phyloP scores from a whole-genome alignment of 768 basidiomycete genomes.

The Pholiota molesta region DNA sequence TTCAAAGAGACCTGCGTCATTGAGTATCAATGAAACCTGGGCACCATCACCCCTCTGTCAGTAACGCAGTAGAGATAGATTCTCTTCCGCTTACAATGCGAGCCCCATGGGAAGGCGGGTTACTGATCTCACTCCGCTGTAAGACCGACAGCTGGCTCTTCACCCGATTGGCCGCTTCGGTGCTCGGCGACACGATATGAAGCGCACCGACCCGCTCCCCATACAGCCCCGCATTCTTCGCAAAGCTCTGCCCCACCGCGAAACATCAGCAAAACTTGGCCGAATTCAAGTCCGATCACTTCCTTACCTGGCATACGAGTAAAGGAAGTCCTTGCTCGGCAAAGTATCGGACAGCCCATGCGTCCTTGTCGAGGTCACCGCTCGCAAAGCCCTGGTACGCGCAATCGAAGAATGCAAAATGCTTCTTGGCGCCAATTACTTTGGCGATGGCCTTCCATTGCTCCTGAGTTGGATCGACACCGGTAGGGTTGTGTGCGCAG shows the following conservation, averaged over 20 bases:
- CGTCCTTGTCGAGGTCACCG: conserved; percentile 89
- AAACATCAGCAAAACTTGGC: background rate
- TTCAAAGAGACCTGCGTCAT: conserved; percentile 69
- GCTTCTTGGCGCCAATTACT: conserved; percentile 68
- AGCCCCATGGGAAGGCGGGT: conserved; percentile 91
- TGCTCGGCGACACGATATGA: conserved; percentile 69
- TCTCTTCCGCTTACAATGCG: conserved; percentile 61
- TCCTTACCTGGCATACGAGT: conserved; percentile 83
- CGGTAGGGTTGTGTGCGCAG: conserved; percentile 97
- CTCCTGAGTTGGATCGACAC: conserved; percentile 87
- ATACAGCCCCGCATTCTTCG: conserved; percentile 96
- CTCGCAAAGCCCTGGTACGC: conserved; percentile 98
- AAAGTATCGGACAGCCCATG: conserved; percentile 90
- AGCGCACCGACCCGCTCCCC: conserved; percentile 95
- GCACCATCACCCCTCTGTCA: background rate
- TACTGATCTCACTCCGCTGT: conserved; percentile 93
- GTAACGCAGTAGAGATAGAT: conserved; percentile 1
- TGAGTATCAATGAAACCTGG: conserved; percentile 83
- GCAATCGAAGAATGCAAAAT: conserved; percentile 93
- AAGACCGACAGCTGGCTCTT: conserved; percentile 91
- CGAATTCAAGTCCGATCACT: background rate
- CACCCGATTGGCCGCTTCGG: conserved; percentile 71
- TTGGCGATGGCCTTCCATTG: conserved; percentile 85
- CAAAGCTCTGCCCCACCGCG: conserved; percentile 71
- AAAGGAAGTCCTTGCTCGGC: conserved; percentile 71